Evolutionary conservation across 2,329 filamentous ascomycete genomes (phyloP), one percentile per base, ranked within the genome.

Genomic region (Lojkania enalia): DNA sequence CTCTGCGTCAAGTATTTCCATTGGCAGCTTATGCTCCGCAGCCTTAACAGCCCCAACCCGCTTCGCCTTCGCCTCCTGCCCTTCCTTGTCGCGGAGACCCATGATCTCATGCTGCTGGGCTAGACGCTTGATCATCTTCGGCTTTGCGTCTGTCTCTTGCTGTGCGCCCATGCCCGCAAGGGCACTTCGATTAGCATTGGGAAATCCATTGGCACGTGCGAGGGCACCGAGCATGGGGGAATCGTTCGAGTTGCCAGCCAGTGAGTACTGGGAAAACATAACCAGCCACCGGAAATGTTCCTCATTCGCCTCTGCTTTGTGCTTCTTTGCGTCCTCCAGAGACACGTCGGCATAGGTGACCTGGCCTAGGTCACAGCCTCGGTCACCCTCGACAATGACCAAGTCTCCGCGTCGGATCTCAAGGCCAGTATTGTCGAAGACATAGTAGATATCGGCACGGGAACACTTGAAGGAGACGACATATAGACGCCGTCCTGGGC

Each of bases 231-330:
- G 55, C 73, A 88, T 66, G 33, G 60, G 64, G 84, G 88, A 67
- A 25, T 65, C 63, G 18, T 62, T 64, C 15, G 62, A 54, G 2
- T 54, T 55, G 5, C 64, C 64, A 12, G 64, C 57, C 23, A 67
- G 51, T 1, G 66, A 68, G 48, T 67, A 67, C 35, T 90, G 86
- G 1, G 90, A 96, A 70, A 96, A 99, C 88, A 97, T 94, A 87
- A 97, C 96, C 41, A 99, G 79, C 89, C 92, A 97, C 63, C 90
- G 91, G 74, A 96, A 96, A 68, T 99, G 94, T 66, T 97, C 90
- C 66, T 96, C 90, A 2, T 88, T 88, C 55, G 92, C 95, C 58
- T 94, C 86, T 58, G 95, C 89, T 69, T 96, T 96, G 55, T 90
- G 75, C 36, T 94, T 87, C 62, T 94, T 91, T 6, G 94, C 94